Base-by-base conservation (phyloP, 75 land plant genomes). In the Larix kaempferi region DNA sequence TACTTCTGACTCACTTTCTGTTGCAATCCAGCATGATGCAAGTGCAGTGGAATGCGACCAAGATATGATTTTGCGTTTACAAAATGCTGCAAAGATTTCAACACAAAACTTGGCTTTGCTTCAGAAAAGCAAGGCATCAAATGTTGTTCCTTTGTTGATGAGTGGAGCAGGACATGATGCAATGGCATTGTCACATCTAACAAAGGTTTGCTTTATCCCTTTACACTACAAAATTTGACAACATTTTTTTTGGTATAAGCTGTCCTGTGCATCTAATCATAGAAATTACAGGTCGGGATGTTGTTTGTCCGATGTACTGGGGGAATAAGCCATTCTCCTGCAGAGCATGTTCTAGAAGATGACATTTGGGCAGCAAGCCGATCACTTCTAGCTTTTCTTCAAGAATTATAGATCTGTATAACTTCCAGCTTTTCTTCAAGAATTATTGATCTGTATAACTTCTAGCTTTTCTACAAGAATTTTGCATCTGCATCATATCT, bases 121-220 rank as follows among this genome's bases (percentile, higher is more conserved):
- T 7, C 52, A 29, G 41, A 63, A 69, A 22, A 86, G 84, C 21
- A 73, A 80, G 22, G 37, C 62, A 77, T 67, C 66, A 78, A 77
- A 77, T 62, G 89, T 83, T 55, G 88, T 90, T 60, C 99, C 99
- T 2, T 78, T 82, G 4, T 77, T 98, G 73, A 87, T 93, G 87
- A 98, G 99, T 82, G 99, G 99, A 77, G 99, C 99, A 67, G 99
- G 99, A 5, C 99, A 98, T 87, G 99, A 98, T 87, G 99, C 99
- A 10, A 88, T 98, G 92, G 98, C 98, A 49, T 83, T 98, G 92
- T 85, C 99, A 57, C 94, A 93, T 78, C 69, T 98, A 60, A 93
- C 98, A 6, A 89, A 91, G 95, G 99, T 94, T 35, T 10, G 88
- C 33, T 74, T 35, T 54, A 17, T 54, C 6, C 23, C 13, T 14